Percentiles rank a stretch among this genome's conserved stretches.
phyloP scores from a whole-genome alignment of 2,329 filamentous ascomycete genomes.

The Ophiosphaerella narmari region DNA sequence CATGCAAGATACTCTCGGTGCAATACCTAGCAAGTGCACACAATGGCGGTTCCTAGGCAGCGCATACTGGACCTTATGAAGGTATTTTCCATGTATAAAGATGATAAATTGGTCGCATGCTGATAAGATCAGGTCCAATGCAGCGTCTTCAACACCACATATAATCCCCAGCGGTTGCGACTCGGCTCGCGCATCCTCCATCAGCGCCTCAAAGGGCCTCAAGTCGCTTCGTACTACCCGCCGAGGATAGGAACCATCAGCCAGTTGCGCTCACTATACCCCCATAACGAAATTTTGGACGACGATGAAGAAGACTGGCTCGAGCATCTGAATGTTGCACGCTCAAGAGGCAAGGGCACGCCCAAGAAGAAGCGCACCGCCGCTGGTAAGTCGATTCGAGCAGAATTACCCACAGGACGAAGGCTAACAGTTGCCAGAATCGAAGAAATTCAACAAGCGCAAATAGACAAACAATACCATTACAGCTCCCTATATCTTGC shows the following conservation, averaged over 20 bases:
- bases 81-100: conserved; percentile 53
- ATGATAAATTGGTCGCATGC: neutral
- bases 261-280: conserved; percentile 73
- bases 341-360: conserved; percentile 76
- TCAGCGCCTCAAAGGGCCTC: conserved; percentile 82
- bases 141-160: conserved; percentile 87
- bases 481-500: conserved; percentile 18
- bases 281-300: conserved; percentile 71
- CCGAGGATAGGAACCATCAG: conserved; percentile 71
- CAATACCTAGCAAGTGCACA: conserved; percentile 11
- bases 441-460: conserved; percentile 55
- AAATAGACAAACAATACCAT: conserved; percentile 28
- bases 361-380: conserved; percentile 84
- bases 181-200: conserved; percentile 91
- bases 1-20: conserved; percentile 1
- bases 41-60: conserved; percentile 58
- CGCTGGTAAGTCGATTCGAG: conserved; percentile 45
- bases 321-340: conserved; percentile 63
- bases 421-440: conserved; percentile 38
- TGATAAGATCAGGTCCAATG: conserved; percentile 72
- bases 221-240: conserved; percentile 87
- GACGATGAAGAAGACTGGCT: conserved; percentile 79
- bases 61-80: conserved; percentile 74
- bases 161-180: conserved; percentile 81
- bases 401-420: neutral